Evolutionary conservation across 2,329 filamentous ascomycete species (phyloP).

Genomic region (Drechslera avenae): DNA sequence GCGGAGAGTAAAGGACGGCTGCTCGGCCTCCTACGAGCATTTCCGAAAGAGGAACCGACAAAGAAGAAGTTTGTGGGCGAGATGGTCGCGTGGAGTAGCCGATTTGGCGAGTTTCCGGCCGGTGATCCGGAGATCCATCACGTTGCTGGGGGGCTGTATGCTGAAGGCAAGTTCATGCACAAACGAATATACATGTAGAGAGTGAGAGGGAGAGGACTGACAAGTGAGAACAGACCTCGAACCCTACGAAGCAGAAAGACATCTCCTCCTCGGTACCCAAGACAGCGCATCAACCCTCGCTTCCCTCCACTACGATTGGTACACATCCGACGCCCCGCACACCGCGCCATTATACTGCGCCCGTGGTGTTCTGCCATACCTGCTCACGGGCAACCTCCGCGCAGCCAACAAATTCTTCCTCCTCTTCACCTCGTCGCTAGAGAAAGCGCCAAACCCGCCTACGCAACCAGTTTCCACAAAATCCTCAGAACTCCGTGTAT

Average conservation of each 20-base stretch:
- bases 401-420: slow-evolving; percentile 84
- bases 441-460: slow-evolving; percentile 66
- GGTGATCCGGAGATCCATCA: slow-evolving; percentile 96
- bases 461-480: slow-evolving; percentile 81
- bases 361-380: slow-evolving; percentile 86
- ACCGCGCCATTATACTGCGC: slow-evolving; percentile 85
- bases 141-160: slow-evolving; percentile 83
- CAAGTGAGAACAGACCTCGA: slow-evolving; percentile 70
- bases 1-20: slow-evolving; percentile 73
- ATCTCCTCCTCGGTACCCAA: slow-evolving; percentile 85
- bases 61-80: slow-evolving; percentile 91
- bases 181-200: neutral
- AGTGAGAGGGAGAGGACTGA: neutral
- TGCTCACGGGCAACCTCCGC: slow-evolving; percentile 86
- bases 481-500: slow-evolving; percentile 76
- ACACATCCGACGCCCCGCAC: slow-evolving; percentile 84
- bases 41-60: slow-evolving; percentile 82
- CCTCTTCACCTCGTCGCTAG: slow-evolving; percentile 72
- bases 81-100: slow-evolving; percentile 86
- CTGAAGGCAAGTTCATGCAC: slow-evolving; percentile 62
- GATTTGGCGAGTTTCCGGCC: slow-evolving; percentile 82
- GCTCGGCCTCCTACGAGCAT: slow-evolving; percentile 78
- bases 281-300: slow-evolving; percentile 83
- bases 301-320: slow-evolving; percentile 91
- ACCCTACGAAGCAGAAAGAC: slow-evolving; percentile 88